Base-by-base conservation (phyloP, 202 grass and related monocot genomes). In the Zizania palustris region DNA sequence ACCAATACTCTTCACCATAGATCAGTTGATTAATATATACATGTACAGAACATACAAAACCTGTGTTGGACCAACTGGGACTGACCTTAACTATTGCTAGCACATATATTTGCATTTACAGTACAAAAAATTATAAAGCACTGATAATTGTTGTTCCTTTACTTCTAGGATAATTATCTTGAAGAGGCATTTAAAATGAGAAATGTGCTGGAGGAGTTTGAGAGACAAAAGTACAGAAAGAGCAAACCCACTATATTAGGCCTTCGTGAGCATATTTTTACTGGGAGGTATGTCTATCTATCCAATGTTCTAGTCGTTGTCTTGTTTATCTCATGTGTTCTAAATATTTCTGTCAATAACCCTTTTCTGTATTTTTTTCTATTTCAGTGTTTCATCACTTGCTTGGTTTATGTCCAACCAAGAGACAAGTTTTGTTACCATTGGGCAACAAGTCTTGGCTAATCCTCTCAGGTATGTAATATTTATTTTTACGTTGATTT, bases 401-500 rank as follows among this genome's bases (percentile, higher is more conserved):
- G 92, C 96, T 60, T 99, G 96, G 96, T 99, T 99, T 83, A 99
- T 99, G 96, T 99, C 92, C 56, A 99, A 96, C 67, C 96, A 99
- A 86, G 96, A 99, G 80, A 99, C 75, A 45, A 99, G 96, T 74
- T 99, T 99, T 84, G 96, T 99, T 71, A 99, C 96, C 12, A 99
- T 99, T 59, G 96, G 96, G 37, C 96, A 99, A 82, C 73, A 92
- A 16, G 84, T 99, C 87, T 84, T 96, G 40, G 96, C 96, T 33
- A 96, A 85, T 80, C 96, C 96, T 85, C 96, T 99, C 81, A n/a
- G n/a, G n/a, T 99, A 89, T 85, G 90, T 66, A 72, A 42, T 67
- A 39, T 78, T 73, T 45, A 6, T 56, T 73, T 86, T 73, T 16
- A 77, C 81, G 12, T 61, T 80, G 42, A 53, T 59, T 64, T 45